Base-by-base conservation (phyloP, 805 yeast species). In the Barnettozyma wickerhamii region DNA sequence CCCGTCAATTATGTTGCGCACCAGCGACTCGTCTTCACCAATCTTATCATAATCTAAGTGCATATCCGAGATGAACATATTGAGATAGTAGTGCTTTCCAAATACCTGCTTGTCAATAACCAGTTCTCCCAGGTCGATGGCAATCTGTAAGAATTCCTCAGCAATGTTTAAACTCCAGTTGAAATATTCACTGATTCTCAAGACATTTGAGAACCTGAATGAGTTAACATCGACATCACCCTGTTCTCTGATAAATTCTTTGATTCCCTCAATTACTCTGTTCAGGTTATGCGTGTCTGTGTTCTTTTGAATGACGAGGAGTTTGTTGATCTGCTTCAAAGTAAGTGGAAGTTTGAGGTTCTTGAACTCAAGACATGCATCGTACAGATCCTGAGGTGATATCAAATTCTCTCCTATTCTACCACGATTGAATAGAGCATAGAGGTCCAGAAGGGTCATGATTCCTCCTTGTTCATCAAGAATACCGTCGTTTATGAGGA, bases 101-200 rank as follows among this genome's bases (percentile, higher is more conserved):
- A 78, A 71, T 1, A 81, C 65, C 48, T 79, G 79, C 50, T 79
- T 79, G 61, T 86, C 95, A 5, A 84, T 67, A 15, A 83, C 76
- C 3, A 86, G 53, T 3, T 63, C 58, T 4, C 87, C 89, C 3
- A 61, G 55, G 3, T 65, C 69, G n/a, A 84, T 71, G 15, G 83
- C 78, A 41, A 69, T 63, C 41, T 75, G 74, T 10, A 85, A 59
- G 43, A 84, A 83, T 53, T 84, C 91, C 10, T 63, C 65, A 7
- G 88, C 71, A 12, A 85, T 76, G 19, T 75, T 74, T 29, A 80
- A 63, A 15, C 88, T 77, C 86, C 90, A 84, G 38, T 74, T 72
- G 46, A 80, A 78, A 27, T 46, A 48, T 19, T 55, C 59, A 27
- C 55, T 41, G 0, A 52, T 52, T 38, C 56, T 62, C 19, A 48